These are phyloP conservation scores for Gynandropsis gynandra DNA, from an alignment of 345 rosid genomes.

Conservation along the genomic window DNA sequence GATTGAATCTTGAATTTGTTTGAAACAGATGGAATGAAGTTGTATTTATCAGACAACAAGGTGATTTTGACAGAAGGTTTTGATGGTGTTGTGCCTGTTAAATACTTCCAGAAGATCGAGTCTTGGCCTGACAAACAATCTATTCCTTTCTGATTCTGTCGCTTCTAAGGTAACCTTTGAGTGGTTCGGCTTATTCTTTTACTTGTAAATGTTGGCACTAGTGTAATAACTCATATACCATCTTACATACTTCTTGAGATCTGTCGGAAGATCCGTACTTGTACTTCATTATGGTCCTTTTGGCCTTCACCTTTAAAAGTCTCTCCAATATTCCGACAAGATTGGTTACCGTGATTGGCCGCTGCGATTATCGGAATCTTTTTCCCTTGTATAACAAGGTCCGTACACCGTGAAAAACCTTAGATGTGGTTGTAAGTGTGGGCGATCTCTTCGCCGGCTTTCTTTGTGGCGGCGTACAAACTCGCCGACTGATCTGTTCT, in stretches of 20 bases:
- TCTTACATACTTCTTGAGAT: conserved; percentile 83
- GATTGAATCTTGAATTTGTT: too few species aligned
- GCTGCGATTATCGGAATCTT: too few species aligned
- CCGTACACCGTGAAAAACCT: conserved; percentile 48
- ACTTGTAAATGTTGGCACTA: too few species aligned
- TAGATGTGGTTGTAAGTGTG: conserved; percentile 49
- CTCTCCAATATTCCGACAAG: too few species aligned
- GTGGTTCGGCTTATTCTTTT: too few species aligned
- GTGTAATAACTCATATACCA: conserved; percentile 80
- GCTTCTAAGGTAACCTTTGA: too few species aligned
- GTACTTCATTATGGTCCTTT: conserved; percentile 67
- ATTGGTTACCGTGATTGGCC: too few species aligned
- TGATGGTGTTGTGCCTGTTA: conserved; percentile 64
- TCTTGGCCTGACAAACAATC: conserved; percentile 65
- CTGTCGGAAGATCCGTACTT: conserved; percentile 73
- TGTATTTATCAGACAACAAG: conserved; percentile 78
- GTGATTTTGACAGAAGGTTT: conserved; percentile 90
- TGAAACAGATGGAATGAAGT: conserved; percentile 82
- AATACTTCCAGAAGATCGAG: conserved; percentile 65
- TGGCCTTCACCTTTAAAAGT: too few species aligned
- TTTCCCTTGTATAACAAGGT: conserved; percentile 48
- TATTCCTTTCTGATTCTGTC: conserved; percentile 37
- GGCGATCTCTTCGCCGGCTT: conserved; percentile 50
- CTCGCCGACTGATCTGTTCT: conserved; percentile 43
- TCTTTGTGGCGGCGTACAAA: conserved; percentile 50